phyloP scores from a whole-genome alignment of 257 asterid species.

The Ballota nigra region DNA sequence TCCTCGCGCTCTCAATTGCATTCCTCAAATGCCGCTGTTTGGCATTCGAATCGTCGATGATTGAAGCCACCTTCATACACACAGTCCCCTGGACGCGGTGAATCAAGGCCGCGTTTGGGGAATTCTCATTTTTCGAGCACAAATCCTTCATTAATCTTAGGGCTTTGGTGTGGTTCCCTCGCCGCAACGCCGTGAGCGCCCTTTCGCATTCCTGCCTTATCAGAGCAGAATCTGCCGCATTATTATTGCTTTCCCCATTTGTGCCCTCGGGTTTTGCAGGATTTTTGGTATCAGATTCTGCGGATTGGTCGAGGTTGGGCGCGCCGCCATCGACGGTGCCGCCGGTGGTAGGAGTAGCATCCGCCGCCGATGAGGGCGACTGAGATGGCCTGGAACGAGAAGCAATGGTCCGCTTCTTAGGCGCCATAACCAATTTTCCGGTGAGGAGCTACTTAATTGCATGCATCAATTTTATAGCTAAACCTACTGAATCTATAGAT shows the following conservation, averaged over 20 bases:
- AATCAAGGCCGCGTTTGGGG: slow-evolving; percentile 57
- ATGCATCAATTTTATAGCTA: slow-evolving; percentile 26
- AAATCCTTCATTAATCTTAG: slow-evolving; percentile 75
- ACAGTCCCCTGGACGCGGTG: slow-evolving; percentile 75
- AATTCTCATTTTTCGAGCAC: slow-evolving; percentile 50
- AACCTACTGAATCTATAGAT: slow-evolving; percentile 15
- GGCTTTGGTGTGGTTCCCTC: slow-evolving; percentile 73
- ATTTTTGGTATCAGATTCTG: background rate
- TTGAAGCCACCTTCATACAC: slow-evolving; percentile 54
- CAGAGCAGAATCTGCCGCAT: slow-evolving; percentile 21
- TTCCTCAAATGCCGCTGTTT: slow-evolving; percentile 66
- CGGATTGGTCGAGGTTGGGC: slow-evolving; percentile 8
- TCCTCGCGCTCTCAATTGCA: slow-evolving; percentile 72
- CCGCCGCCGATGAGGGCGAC: background rate
- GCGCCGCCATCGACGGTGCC: background rate
- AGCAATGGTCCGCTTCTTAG: slow-evolving; percentile 37
- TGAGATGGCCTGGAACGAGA: slow-evolving; percentile 33
- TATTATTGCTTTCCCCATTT: slow-evolving; percentile 20
- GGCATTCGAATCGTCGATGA: slow-evolving; percentile 57
- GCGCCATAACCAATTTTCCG: slow-evolving; percentile 35
- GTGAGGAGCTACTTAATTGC: slow-evolving; percentile 14
- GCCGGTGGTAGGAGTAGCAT: background rate
- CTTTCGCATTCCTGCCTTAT: slow-evolving; percentile 69
- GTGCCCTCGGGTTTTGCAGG: slow-evolving; percentile 19
- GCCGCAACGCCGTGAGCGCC: slow-evolving; percentile 58